Base-by-base conservation (phyloP, 345 rosid species). In the Dimocarpus longan region DNA sequence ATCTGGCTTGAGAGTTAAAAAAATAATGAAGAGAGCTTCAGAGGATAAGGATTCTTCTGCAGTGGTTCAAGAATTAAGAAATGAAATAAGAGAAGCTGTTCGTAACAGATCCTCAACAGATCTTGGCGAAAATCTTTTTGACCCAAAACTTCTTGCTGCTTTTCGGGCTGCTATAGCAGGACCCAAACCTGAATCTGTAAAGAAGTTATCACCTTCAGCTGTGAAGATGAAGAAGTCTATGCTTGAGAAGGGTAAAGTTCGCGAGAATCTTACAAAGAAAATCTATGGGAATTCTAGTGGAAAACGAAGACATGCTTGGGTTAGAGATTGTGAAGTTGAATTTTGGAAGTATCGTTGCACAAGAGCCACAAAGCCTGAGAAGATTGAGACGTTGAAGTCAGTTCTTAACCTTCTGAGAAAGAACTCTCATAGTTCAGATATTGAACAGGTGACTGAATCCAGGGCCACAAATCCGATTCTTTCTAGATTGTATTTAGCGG, bases 311-410 rank as follows among this genome's bases (percentile, higher is more conserved):
- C 95, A 89, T 77, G 97, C 93, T 66, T 96, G 99, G 99, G 94
- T 90, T 78, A 87, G 99, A 64, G 98, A 94, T 77, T 96, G 99
- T 86, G 99, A 92, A 79, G 97, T 96, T 70, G 99, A 96, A 81
- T 96, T 96, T 86, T 96, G 99, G 99, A 96, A 94, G 92, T 85
- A 96, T 82, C 97, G 99, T 42, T 93, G 98, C 87, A 82, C 77
- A 84, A 88, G 86, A 85, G 77, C 90, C 73, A 80, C 90, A 72
- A 93, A 91, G 80, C 97, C 97, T 67, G 99, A 96, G 85, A 96
- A 96, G 82, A 84, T 96, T 83, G 95, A 92, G 79, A 96, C 98
- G 78, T 88, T 96, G 82, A 86, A 90, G 79, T 96, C 98, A 56
- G 99, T 96, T 87, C 95, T 96, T 77, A 80, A 80, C 80, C 92